A percentile compares a stretch with the other conserved stretches of the same genome.
Evolutionary conservation across 2,329 filamentous ascomycete species (phyloP).

Genomic region (Tolypocladium album): DNA sequence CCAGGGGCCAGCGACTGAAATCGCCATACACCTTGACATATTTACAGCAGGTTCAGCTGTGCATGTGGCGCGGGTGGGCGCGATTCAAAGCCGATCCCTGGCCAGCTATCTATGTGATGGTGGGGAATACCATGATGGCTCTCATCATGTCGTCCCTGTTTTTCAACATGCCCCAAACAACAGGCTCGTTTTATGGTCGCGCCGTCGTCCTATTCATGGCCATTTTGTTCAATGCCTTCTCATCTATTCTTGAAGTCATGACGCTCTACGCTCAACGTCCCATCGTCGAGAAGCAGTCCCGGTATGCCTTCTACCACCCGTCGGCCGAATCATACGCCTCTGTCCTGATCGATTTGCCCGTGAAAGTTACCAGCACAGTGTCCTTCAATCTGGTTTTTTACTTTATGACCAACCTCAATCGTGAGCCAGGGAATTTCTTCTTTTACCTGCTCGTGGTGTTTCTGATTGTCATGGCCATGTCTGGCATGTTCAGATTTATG

Average conservation of each 20-base stretch:
- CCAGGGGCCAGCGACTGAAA: background rate
- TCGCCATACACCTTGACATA: background rate
- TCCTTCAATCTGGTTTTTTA: conserved; percentile 27
- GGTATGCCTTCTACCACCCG: conserved; percentile 28
- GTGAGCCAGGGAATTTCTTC: conserved; percentile 32
- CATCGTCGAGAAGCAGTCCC: conserved; percentile 27
- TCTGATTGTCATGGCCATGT: conserved; percentile 49
- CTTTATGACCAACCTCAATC: conserved; percentile 31
- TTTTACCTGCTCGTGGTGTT: conserved; percentile 35
- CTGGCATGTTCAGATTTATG: conserved; percentile 45
- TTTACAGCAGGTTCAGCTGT: background rate
- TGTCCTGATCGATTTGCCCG: conserved; percentile 31
- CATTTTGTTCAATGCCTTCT: conserved; percentile 40
- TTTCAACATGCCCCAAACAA: conserved; percentile 31
- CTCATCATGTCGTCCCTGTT: conserved; percentile 42
- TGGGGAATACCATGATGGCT: conserved; percentile 32
- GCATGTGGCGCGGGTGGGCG: background rate
- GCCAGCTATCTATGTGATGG: conserved; percentile 7
- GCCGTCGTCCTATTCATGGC: conserved; percentile 42
- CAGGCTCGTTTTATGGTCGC: conserved; percentile 31
- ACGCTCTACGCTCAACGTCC: conserved; percentile 25
- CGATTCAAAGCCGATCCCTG: background rate
- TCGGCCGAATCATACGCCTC: conserved; percentile 22
- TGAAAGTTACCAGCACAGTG: conserved; percentile 27
- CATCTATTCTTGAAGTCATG: conserved; percentile 23